Percentiles rank a stretch among this genome's conserved stretches.
Conservation (phyloP, 306 rosid species). For the Astragalus membranaceus region DNA sequence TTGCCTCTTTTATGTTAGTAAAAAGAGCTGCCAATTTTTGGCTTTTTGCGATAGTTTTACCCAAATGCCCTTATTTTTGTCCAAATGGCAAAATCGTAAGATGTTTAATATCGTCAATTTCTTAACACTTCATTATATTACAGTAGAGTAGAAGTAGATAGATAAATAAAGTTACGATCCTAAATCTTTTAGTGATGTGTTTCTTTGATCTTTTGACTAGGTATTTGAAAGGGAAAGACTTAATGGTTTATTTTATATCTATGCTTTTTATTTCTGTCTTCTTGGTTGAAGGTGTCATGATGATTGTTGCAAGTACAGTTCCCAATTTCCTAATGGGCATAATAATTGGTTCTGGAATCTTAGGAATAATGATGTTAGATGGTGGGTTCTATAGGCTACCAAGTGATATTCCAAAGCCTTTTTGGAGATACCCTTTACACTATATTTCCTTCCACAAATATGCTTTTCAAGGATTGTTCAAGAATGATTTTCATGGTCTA, state of each 20-base stretch:
- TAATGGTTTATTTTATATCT: constrained; percentile 41
- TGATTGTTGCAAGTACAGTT: constrained; percentile 54
- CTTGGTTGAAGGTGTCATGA: constrained; percentile 63
- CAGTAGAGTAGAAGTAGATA: no score
- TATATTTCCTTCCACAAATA: constrained; percentile 57
- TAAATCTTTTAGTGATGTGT: not conserved
- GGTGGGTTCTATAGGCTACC: constrained; percentile 61
- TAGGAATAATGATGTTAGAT: constrained; percentile 59
- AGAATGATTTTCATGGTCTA: constrained; percentile 55
- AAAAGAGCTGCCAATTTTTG: no score
- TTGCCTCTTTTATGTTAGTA: no score
- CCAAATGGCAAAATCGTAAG: no score
- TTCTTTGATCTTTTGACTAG: constrained; percentile 15
- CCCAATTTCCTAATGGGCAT: constrained; percentile 63
- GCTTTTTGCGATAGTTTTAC: no score
- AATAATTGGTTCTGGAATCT: constrained; percentile 50
- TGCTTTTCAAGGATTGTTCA: constrained; percentile 58
- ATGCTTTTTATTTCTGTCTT: constrained; percentile 27
- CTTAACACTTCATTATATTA: no score
- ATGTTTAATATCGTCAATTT: no score
- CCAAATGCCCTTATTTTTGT: no score
- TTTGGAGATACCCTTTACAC: constrained; percentile 58
- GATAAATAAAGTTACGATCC: not conserved
- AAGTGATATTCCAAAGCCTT: constrained; percentile 48
- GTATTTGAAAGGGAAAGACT: constrained; percentile 62